Conservation (phyloP, 2,329 filamentous ascomycete species). For the Beauveria varroae region DNA sequence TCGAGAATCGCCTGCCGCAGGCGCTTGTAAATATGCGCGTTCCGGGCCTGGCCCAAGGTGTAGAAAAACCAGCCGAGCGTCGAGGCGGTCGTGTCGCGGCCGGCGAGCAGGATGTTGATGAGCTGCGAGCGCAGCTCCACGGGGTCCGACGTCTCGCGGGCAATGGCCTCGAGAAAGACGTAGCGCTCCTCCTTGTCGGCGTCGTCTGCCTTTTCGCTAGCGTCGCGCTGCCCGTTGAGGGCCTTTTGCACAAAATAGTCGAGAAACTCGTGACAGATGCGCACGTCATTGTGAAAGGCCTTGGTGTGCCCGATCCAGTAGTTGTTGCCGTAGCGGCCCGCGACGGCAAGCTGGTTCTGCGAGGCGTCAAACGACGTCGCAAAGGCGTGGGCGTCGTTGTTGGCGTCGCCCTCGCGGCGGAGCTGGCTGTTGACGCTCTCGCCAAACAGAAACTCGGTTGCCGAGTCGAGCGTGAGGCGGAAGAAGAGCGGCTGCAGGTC, state of each 20-base stretch:
- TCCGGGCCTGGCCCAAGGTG: conserved; percentile 27
- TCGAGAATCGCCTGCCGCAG: conserved; percentile 33
- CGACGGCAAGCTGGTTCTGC: conserved; percentile 40
- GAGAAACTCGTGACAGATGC: conserved; percentile 61
- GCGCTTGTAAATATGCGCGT: conserved; percentile 32
- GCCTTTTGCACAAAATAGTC: conserved; percentile 56
- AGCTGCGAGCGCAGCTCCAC: conserved; percentile 22
- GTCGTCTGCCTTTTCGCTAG: conserved; percentile 19
- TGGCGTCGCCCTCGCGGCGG: conserved; percentile 10
- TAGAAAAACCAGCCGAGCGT: conserved; percentile 42
- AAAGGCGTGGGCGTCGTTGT: conserved; percentile 18
- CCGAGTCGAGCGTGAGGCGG: conserved; percentile 39
- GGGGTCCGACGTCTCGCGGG: conserved; percentile 24
- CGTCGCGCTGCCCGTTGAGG: conserved; percentile 22
- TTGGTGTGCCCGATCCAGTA: conserved; percentile 42
- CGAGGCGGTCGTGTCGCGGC: conserved; percentile 47
- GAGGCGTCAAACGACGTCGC: conserved; percentile 26
- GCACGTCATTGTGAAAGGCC: conserved; percentile 56
- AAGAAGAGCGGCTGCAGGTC: conserved; percentile 42
- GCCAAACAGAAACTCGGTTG: conserved; percentile 55
- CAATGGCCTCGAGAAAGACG: conserved; percentile 25
- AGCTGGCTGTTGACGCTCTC: conserved; percentile 38
- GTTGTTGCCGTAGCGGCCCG: conserved; percentile 38
- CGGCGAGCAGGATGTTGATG: conserved; percentile 38
- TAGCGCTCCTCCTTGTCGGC: conserved; percentile 17